These are phyloP conservation scores for Chlorophyllum brunneum DNA, from an alignment of 768 basidiomycete species.

Conservation along the genomic window DNA sequence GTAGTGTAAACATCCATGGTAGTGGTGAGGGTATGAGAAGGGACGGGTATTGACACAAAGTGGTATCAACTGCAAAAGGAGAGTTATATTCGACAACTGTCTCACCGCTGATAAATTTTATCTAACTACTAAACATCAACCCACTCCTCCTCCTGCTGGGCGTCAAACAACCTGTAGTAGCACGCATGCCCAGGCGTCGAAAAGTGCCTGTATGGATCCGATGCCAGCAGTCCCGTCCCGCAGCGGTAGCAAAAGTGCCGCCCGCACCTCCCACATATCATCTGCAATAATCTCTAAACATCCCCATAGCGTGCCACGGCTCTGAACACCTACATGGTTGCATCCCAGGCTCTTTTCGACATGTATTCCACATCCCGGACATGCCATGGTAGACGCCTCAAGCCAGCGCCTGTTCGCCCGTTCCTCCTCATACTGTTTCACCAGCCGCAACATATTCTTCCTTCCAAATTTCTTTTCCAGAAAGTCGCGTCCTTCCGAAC, in stretches of 20 bases:
- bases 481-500: slow-evolving; percentile 39
- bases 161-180: slow-evolving; percentile 67
- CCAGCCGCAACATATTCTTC: slow-evolving; percentile 55
- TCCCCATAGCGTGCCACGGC: slow-evolving; percentile 12
- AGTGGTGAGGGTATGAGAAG: slow-evolving; percentile 32
- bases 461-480: slow-evolving; percentile 68
- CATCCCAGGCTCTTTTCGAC: slow-evolving; percentile 81
- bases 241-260: slow-evolving; percentile 85
- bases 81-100: slow-evolving; percentile 24
- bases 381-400: slow-evolving; percentile 58
- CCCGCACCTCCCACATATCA: slow-evolving; percentile 73
- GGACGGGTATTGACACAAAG: slow-evolving; percentile 52
- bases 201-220: slow-evolving; percentile 68
- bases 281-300: slow-evolving; percentile 35
- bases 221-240: slow-evolving; percentile 44
- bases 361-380: slow-evolving; percentile 68
- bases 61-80: slow-evolving; percentile 43
- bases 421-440: slow-evolving; percentile 66
- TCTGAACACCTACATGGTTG: slow-evolving; percentile 67
- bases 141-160: slow-evolving; percentile 21
- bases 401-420: slow-evolving; percentile 74
- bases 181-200: slow-evolving; percentile 48
- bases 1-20: slow-evolving; percentile 93
- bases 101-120: slow-evolving; percentile 23
- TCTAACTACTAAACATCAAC: slow-evolving; percentile 16